Evolutionary conservation across 1,139 yeast species (phyloP), one percentile per base, ranked within the genome.

Genomic region (Nadsonia commutata): DNA sequence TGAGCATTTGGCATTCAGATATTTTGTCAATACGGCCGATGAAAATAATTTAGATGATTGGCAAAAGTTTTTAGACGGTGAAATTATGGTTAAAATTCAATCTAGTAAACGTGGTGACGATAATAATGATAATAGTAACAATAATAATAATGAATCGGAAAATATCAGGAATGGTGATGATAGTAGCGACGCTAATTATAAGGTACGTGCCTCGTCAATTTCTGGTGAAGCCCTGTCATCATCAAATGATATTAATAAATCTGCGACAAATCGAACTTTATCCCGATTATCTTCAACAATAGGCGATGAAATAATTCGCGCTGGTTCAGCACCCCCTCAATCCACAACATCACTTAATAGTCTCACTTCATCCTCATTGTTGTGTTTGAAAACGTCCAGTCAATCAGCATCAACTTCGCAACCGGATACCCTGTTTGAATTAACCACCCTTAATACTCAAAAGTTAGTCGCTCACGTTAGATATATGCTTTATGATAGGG

Each of bases 401-500:
- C n/a, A n/a, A n/a, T n/a, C n/a, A n/a, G n/a, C n/a, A n/a, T n/a
- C n/a, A n/a, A n/a, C n/a, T n/a, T n/a, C n/a, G n/a, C n/a, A n/a
- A n/a, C n/a, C n/a, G n/a, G n/a, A n/a, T n/a, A n/a, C n/a, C n/a
- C n/a, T n/a, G n/a, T n/a, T n/a, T 16, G 33, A 27, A 27, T 16
- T 27, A 4, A 27, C n/a, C 5, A 27, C 33, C 4, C 9, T 27
- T 13, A 27, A 27, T 27, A 27, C 33, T 13, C 33, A 27, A 9
- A 27, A 27, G 22, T 49, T 66, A 38, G 65, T 69, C 33, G 57
- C 65, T 42, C 56, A 66, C 22, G 64, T 66, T 8, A 48, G 70
- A 20, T 64, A 63, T 45, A 66, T 66, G 70, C 55, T 66, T 9
- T 65, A 57, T 48, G 70, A 65, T 43, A 55, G 53, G 45, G 51